These are phyloP conservation scores for Aspergillus hiratsukae DNA, from an alignment of 2,329 filamentous ascomycete species.

Conservation along the genomic window DNA sequence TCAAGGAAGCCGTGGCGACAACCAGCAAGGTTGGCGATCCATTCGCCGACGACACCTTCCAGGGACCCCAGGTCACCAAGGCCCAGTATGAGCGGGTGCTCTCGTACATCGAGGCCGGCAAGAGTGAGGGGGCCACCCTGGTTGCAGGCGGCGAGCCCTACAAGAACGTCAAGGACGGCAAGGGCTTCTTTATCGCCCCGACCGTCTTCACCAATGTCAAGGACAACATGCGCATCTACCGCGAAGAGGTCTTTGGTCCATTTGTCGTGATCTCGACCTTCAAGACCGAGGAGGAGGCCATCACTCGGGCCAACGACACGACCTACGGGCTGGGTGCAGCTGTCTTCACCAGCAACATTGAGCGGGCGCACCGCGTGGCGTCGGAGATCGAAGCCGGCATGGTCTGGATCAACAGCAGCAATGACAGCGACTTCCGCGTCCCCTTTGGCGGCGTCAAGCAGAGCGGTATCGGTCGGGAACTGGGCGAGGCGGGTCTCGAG, in stretches of 20 bases:
- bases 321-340: constrained; percentile 33
- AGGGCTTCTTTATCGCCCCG: constrained; percentile 62
- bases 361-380: constrained; percentile 54
- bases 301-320: constrained; percentile 55
- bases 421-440: constrained; percentile 44
- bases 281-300: constrained; percentile 56
- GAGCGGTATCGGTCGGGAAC: constrained; percentile 58
- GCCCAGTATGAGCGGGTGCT: constrained; percentile 51
- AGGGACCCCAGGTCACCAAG: constrained; percentile 34
- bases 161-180: constrained; percentile 52
- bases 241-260: constrained; percentile 61
- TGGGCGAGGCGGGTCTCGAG: constrained; percentile 57
- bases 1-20: constrained; percentile 27
- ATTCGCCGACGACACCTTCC: constrained; percentile 34
- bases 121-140: constrained; percentile 66
- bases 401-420: constrained; percentile 65
- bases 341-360: constrained; percentile 52
- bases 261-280: constrained; percentile 57
- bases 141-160: constrained; percentile 56
- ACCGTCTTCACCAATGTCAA: constrained; percentile 57
- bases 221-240: constrained; percentile 55
- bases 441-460: constrained; percentile 62
- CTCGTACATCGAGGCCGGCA: constrained; percentile 64
- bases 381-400: constrained; percentile 61
- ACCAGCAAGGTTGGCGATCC: constrained; percentile 36